Base-by-base conservation (phyloP, 768 basidiomycete genomes). In the Mycena olivaceomarginata region DNA sequence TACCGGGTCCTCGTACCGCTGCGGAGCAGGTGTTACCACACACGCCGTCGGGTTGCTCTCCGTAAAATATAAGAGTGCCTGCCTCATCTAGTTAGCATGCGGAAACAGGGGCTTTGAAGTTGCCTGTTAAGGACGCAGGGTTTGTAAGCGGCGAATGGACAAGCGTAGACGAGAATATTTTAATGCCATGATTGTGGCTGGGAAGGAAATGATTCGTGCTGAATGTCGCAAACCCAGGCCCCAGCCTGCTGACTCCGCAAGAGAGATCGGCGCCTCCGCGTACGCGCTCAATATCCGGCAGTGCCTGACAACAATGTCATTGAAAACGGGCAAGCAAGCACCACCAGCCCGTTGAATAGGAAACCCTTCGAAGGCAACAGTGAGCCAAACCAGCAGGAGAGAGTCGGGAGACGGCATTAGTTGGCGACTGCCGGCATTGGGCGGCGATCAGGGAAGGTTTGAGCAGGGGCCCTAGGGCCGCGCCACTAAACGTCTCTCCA, bases 381-480 rank as follows among this genome's bases (percentile, higher is more conserved):
- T 13, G 37, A 65, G 63, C n/a, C 6, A 20, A 20, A 13, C 9
- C 6, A 43, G 22, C 5, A 25, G 41, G 41, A 43, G 12, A 45
- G n/a, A 22, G 45, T 25, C 25, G 20, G 20, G 37, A 9, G 31
- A 18, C 31, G 9, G 31, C 13, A 48, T 31, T 31, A 0, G 37
- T 39, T 59, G 18, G 60, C 9, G 22, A 9, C 12, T 72, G 48
- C 63, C 71, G 71, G 51, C 63, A 72, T 66, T 41, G 64, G 64
- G 60, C 72, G 72, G 72, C 20, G 72, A 73, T 73, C 72, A 73
- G 57, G 16, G 11, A 39, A 39, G 65, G 60, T 40, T 45, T 40
- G 20, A 40, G 60, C 60, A 11, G 41, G 40, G 15, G 31, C 16
- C 31, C 31, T 41, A 56, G 56, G 6, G 31, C 37, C 11, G 40